A percentile compares a stretch with the other conserved stretches of the same genome.
Evolutionary conservation across 768 basidiomycete genomes (phyloP).

Genomic region (Gautieria morchelliformis): DNA sequence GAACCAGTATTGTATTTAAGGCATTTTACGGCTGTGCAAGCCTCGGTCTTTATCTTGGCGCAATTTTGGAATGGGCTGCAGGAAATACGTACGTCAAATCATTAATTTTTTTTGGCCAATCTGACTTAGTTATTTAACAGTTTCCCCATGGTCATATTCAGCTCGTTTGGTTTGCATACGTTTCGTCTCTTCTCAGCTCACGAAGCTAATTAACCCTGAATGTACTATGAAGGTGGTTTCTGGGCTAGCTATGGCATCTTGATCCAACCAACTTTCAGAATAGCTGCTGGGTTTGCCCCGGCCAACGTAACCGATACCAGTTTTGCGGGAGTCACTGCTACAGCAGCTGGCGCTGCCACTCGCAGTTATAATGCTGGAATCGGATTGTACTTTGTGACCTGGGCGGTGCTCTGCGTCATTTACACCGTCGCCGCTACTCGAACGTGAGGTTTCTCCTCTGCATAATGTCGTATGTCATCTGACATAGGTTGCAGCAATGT

Average conservation of each 20-base stretch:
- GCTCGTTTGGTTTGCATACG: constrained; percentile 6
- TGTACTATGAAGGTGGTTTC: constrained; percentile 6
- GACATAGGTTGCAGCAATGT: not conserved
- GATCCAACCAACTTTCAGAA: constrained; percentile 6
- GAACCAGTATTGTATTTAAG: not conserved
- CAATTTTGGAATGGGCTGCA: constrained; percentile 5
- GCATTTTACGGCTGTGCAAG: constrained; percentile 7
- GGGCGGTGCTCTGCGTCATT: constrained; percentile 5
- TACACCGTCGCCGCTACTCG: constrained; percentile 7
- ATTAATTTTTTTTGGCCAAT: not conserved
- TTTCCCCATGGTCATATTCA: constrained; percentile 8
- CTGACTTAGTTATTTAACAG: not conserved
- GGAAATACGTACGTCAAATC: constrained; percentile 7
- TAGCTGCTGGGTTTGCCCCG: constrained; percentile 8
- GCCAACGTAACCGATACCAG: constrained; percentile 4
- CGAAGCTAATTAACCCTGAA: not conserved
- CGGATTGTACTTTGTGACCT: constrained; percentile 8
- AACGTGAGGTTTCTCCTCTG: constrained; percentile 1
- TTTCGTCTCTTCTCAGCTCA: not conserved
- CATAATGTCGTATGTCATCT: not conserved
- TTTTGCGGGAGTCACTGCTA: not conserved
- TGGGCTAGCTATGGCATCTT: constrained; percentile 8
- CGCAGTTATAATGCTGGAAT: constrained; percentile 8
- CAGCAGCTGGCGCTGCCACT: constrained; percentile 4
- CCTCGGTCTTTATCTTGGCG: constrained; percentile 6